Conservation (phyloP, 2,329 filamentous ascomycete species). For the Fusarium foetens region DNA sequence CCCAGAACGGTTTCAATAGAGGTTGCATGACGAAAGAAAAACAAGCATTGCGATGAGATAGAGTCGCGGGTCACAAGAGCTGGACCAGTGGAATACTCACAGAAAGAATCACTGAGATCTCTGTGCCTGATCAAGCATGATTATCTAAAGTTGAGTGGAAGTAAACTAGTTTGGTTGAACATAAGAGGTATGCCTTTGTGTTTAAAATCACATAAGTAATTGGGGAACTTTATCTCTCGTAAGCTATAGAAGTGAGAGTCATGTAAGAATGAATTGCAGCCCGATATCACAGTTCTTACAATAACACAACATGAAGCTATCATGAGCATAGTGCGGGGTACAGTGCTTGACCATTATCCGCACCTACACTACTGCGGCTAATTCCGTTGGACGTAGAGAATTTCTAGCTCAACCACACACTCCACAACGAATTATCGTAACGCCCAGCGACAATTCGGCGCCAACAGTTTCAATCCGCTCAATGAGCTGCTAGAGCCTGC, state of each 20-base stretch:
- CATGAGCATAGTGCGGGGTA: conserved; percentile 29
- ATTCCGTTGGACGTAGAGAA: conserved; percentile 41
- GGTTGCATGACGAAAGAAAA: neutral
- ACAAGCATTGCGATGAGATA: neutral
- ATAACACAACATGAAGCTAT: conserved; percentile 18
- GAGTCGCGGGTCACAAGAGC: neutral
- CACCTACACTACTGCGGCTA: conserved; percentile 29
- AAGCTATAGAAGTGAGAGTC: neutral
- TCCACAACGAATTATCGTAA: conserved; percentile 43
- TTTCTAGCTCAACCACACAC: conserved; percentile 40
- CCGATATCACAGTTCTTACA: neutral
- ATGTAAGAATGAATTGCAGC: neutral
- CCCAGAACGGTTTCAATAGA: neutral
- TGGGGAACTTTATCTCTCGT: too few species aligned
- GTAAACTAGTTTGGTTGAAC: neutral
- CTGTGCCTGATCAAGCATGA: neutral
- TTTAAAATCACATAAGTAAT: too few species aligned
- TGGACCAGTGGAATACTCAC: too few species aligned
- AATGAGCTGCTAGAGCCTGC: conserved; percentile 43
- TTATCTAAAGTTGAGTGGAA: neutral
- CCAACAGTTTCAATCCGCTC: conserved; percentile 36
- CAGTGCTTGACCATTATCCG: neutral
- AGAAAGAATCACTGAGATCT: neutral
- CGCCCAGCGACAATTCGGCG: conserved; percentile 40
- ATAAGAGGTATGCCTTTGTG: neutral